Conservation (phyloP, 495 filamentous ascomycete genomes). For the Tuber microsphaerosporum region DNA sequence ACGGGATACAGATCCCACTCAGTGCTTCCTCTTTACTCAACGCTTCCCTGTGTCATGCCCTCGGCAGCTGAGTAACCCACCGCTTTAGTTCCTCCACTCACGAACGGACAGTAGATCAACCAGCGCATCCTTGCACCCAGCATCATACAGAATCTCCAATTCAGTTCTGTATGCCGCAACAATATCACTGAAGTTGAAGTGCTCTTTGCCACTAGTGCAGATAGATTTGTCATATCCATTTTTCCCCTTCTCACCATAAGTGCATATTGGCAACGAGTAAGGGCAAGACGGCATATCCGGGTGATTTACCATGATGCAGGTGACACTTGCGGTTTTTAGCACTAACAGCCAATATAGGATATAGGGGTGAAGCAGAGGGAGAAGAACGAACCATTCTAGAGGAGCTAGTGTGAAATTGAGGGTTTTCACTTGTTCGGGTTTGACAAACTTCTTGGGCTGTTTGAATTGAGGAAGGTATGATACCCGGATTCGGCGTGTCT, state of each 20-base stretch:
- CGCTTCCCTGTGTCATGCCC: conserved; percentile 59
- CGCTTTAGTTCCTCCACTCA: conserved; percentile 64
- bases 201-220: conserved; percentile 60
- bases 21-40: conserved; percentile 58
- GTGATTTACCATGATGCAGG: conserved; percentile 20
- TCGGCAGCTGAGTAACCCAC: conserved; percentile 61
- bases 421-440: conserved; percentile 45
- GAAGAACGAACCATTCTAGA: conserved; percentile 50
- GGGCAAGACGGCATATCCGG: not conserved
- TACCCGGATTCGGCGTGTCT: conserved; percentile 55
- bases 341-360: not conserved
- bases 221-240: conserved; percentile 57
- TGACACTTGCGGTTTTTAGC: conserved; percentile 8
- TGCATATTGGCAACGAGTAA: not conserved
- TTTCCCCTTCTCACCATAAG: conserved; percentile 45
- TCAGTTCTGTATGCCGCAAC: conserved; percentile 64
- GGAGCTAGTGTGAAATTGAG: conserved; percentile 68
- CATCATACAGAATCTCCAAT: conserved; percentile 60
- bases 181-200: conserved; percentile 70
- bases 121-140: conserved; percentile 60
- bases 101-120: conserved; percentile 72
- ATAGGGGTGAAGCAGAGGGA: not conserved
- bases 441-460: conserved; percentile 57
- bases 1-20: conserved; percentile 62
- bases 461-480: conserved; percentile 61